Evolutionary conservation across 1,284 basidiomycete species (phyloP).

Genomic region (Neolentinus lepideus): DNA sequence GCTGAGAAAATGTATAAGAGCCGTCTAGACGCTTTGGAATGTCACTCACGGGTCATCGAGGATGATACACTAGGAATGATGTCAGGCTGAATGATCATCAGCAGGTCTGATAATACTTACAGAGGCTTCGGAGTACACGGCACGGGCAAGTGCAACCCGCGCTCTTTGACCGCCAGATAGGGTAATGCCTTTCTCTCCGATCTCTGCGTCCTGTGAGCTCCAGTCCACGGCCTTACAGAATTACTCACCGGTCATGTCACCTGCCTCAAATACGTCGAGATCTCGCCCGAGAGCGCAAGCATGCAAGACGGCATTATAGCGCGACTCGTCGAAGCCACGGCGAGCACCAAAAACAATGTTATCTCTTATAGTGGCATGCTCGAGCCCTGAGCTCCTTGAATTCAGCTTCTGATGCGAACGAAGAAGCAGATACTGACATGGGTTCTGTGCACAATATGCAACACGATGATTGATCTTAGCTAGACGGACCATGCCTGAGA

Average conservation of each 20-base stretch:
- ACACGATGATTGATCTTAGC: slow-evolving; percentile 58
- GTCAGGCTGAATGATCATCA: no score
- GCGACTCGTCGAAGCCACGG: slow-evolving; percentile 55
- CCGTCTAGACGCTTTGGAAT: slow-evolving; percentile 2
- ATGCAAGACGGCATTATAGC: slow-evolving; percentile 70
- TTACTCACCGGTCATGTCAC: slow-evolving; percentile 68
- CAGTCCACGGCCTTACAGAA: neutral
- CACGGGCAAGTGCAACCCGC: slow-evolving; percentile 63
- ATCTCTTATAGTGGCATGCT: slow-evolving; percentile 72
- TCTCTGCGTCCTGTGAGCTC: slow-evolving; percentile 34
- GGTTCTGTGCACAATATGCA: slow-evolving; percentile 62
- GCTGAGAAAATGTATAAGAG: slow-evolving; percentile 25
- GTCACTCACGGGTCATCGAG: slow-evolving; percentile 75
- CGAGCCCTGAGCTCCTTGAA: slow-evolving; percentile 39
- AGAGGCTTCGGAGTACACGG: slow-evolving; percentile 57
- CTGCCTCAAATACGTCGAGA: slow-evolving; percentile 70
- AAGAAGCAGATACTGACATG: slow-evolving; percentile 34
- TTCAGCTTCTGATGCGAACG: neutral
- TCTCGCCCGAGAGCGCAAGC: slow-evolving; percentile 78
- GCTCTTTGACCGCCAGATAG: slow-evolving; percentile 80
- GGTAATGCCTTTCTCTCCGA: slow-evolving; percentile 75
- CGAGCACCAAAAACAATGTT: slow-evolving; percentile 77
- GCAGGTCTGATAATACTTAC: slow-evolving; percentile 21
- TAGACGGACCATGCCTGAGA: slow-evolving; percentile 50
- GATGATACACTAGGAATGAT: slow-evolving; percentile 53